Conservation (phyloP, 306 rosid species). For the Vicia sativa region DNA sequence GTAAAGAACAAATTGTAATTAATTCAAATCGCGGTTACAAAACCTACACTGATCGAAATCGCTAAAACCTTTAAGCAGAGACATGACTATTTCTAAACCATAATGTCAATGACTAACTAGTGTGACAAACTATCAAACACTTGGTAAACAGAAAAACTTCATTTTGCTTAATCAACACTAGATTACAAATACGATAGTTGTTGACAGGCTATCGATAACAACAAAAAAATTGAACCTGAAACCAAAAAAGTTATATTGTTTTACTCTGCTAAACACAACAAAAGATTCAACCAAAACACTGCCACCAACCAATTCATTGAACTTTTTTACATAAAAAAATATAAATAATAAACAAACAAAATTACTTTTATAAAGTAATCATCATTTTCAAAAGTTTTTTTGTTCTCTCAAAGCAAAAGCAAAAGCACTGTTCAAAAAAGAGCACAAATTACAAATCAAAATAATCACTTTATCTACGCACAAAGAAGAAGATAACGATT, state of each 20-base stretch:
- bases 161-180: neutral
- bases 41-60: too few species aligned
- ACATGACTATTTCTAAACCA: too few species aligned
- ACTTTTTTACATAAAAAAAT: neutral
- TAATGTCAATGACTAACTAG: neutral
- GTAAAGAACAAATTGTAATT: too few species aligned
- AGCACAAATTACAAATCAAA: neutral
- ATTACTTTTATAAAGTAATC: slow-evolving; percentile 6
- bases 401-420: slow-evolving; percentile 14
- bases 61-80: too few species aligned
- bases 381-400: slow-evolving; percentile 15
- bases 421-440: neutral
- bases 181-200: neutral
- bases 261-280: neutral
- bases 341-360: slow-evolving; percentile 5
- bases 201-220: slow-evolving; percentile 5
- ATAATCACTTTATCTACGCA: neutral
- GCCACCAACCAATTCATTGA: slow-evolving; percentile 12
- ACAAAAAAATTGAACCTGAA: neutral
- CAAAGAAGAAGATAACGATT: neutral
- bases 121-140: slow-evolving; percentile 10
- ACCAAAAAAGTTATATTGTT: too few species aligned
- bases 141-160: slow-evolving; percentile 1
- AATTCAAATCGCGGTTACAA: too few species aligned
- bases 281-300: neutral